Base-by-base conservation (phyloP, 192 early-diverging fungal species). In the Coemansia guatemalensis region DNA sequence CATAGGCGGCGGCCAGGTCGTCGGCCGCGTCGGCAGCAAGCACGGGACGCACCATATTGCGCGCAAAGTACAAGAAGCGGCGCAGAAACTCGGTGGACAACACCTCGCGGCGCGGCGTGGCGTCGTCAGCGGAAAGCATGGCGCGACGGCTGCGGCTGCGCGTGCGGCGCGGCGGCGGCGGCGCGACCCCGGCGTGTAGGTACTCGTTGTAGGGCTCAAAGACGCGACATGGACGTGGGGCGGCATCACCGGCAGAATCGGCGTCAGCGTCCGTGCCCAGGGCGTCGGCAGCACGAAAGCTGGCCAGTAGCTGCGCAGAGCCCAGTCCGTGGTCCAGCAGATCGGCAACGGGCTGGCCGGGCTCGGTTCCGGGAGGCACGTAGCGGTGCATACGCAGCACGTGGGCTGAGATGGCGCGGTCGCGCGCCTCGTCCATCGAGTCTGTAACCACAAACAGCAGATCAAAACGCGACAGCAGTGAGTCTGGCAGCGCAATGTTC, bases 381-480 rank as follows among this genome's bases (percentile, higher is more conserved):
- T 92, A 98, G 29, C 94, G 93, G 81, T 99, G 97, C 87, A 99
- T 90, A 30, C 92, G 88, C 54, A 94, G 78, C 48, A 99, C 91
- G 61, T 99, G 97, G 33, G 94, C 88, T 1, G 96, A 91, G 53
- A 99, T 93, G 53, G 79, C 79, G 53, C 95, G 84, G 72, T 99
- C 96, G 64, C 86, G 84, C 14, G 78, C 82, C 63, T 95, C 93
- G 54, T 94, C 89, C 63, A 93, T 87, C 20, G 93, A 88, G 74
- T 99, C 97, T 22, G 93, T 88, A 18, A 99, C 93, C 12, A 99
- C 84, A 82, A 99, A 99, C 58, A 99, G 74, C 77, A 99, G 79
- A 84, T 99, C 97, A 61, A 99, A 99, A 82, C 97, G 95, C 17
- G 93, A 95, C 29, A 99, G 78, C 14, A 99, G 83, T 41, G 97